phyloP scores from a whole-genome alignment of 257 asterid species.

The Cruciata laevipes region DNA sequence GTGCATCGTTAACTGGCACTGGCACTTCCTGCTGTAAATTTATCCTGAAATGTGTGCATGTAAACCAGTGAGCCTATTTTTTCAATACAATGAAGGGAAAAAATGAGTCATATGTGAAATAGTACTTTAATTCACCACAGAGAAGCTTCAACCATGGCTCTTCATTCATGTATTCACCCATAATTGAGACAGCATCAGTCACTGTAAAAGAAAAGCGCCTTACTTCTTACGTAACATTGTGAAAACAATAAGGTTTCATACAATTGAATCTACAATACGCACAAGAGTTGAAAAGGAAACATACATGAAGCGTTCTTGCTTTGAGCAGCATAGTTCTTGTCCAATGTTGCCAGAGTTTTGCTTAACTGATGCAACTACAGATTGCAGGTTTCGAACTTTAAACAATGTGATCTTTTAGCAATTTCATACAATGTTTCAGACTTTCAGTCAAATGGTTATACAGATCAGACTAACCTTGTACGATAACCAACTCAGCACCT shows the following conservation, averaged over 20 bases:
- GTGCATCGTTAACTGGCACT: constrained; percentile 21
- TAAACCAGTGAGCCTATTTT: neutral
- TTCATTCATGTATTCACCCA: constrained; percentile 86
- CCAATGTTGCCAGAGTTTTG: constrained; percentile 64
- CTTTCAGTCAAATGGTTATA: constrained; percentile 5
- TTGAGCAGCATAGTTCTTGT: constrained; percentile 76
- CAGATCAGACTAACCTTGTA: constrained; percentile 58
- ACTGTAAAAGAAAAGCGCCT: constrained; percentile 37
- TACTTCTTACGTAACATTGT: constrained; percentile 2
- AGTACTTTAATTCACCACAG: constrained; percentile 58
- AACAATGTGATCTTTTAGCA: neutral
- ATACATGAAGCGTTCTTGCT: constrained; percentile 66
- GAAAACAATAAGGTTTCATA: neutral
- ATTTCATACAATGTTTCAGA: neutral
- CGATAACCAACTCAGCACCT: constrained; percentile 78
- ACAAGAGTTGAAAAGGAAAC: constrained; percentile 10
- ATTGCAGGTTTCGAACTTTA: constrained; percentile 8
- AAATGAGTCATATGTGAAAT: neutral
- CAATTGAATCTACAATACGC: neutral
- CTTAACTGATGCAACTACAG: constrained; percentile 60
- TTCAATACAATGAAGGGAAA: constrained; percentile 8
- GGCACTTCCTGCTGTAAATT: constrained; percentile 39
- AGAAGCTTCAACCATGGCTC: constrained; percentile 82
- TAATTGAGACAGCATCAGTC: constrained; percentile 58
- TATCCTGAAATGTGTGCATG: constrained; percentile 33